These are phyloP conservation scores for Yamadazyma kanchanaburiensis DNA, from an alignment of 1,139 yeast species.

Conservation along the genomic window DNA sequence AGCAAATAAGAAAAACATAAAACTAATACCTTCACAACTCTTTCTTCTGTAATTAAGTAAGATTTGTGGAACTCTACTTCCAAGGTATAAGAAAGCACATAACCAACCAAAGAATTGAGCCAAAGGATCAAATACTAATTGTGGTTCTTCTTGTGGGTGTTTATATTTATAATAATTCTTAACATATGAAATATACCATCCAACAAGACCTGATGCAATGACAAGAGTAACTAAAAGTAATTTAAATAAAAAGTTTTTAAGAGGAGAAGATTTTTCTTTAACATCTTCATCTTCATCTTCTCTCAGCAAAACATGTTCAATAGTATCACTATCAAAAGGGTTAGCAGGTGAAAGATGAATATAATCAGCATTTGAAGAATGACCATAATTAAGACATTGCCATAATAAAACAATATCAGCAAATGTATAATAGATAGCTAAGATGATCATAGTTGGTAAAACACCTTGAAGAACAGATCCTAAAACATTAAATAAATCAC, in stretches of 20 bases:
- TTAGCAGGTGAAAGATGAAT: constrained; percentile 88
- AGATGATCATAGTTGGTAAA: constrained; percentile 85
- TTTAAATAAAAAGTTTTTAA: constrained; percentile 35
- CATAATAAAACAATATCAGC: constrained; percentile 82
- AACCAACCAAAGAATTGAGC: constrained; percentile 93
- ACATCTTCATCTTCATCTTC: constrained; percentile 17
- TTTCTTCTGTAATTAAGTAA: constrained; percentile 76
- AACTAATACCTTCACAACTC: constrained; percentile 90
- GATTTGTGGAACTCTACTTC: constrained; percentile 89
- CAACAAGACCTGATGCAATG: constrained; percentile 72
- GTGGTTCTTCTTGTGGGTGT: constrained; percentile 24
- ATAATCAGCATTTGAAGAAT: constrained; percentile 56
- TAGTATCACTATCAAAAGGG: constrained; percentile 69
- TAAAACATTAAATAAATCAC: constrained; percentile 86
- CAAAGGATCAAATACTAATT: constrained; percentile 59
- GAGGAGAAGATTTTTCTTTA: constrained; percentile 1
- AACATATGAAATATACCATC: constrained; percentile 73
- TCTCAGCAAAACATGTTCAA: constrained; percentile 52
- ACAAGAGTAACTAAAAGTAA: constrained; percentile 66
- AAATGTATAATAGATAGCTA: constrained; percentile 86
- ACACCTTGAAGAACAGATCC: constrained; percentile 89
- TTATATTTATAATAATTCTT: constrained; percentile 27
- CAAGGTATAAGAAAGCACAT: constrained; percentile 81
- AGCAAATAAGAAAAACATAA: constrained; percentile 88
- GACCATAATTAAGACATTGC: constrained; percentile 74